These are phyloP conservation scores for Cyclotella baltica DNA, from an alignment of 108 stramenopile species.

Conservation along the genomic window DNA sequence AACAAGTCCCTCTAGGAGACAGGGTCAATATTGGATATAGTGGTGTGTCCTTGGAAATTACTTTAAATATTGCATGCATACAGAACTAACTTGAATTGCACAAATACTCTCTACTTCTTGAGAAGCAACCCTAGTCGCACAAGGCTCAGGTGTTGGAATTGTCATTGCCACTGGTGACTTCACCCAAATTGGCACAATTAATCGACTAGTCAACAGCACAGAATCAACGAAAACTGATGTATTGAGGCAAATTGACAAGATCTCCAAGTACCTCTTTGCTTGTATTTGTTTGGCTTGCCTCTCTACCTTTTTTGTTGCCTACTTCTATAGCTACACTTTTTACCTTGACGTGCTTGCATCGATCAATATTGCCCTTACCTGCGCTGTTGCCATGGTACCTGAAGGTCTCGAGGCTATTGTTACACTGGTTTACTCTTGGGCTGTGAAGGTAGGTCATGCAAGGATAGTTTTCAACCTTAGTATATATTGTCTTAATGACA, in stretches of 20 bases:
- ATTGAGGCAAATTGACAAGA: slow-evolving; percentile 88
- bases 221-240: slow-evolving; percentile 93
- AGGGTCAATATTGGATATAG: slow-evolving; percentile 87
- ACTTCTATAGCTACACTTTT: slow-evolving; percentile 57
- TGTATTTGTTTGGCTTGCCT: slow-evolving; percentile 81
- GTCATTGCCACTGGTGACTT: slow-evolving; percentile 84
- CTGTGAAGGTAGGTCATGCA: slow-evolving; percentile 65
- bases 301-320: slow-evolving; percentile 81
- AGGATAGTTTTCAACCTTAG: no score
- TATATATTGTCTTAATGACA: background rate
- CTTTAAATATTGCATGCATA: slow-evolving; percentile 12
- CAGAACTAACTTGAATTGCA: slow-evolving; percentile 61
- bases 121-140: slow-evolving; percentile 92
- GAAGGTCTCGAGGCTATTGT: slow-evolving; percentile 98
- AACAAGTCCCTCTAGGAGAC: slow-evolving; percentile 81
- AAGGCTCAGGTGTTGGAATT: slow-evolving; percentile 88
- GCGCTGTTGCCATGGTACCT: slow-evolving; percentile 97
- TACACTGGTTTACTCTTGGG: slow-evolving; percentile 91
- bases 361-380: slow-evolving; percentile 79
- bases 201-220: slow-evolving; percentile 78
- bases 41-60: slow-evolving; percentile 18
- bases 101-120: slow-evolving; percentile 41
- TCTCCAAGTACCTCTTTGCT: slow-evolving; percentile 85
- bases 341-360: slow-evolving; percentile 60
- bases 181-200: slow-evolving; percentile 97